Evolutionary conservation across 1,284 basidiomycete genomes (phyloP).

Genomic region (Ganoderma lucidum): DNA sequence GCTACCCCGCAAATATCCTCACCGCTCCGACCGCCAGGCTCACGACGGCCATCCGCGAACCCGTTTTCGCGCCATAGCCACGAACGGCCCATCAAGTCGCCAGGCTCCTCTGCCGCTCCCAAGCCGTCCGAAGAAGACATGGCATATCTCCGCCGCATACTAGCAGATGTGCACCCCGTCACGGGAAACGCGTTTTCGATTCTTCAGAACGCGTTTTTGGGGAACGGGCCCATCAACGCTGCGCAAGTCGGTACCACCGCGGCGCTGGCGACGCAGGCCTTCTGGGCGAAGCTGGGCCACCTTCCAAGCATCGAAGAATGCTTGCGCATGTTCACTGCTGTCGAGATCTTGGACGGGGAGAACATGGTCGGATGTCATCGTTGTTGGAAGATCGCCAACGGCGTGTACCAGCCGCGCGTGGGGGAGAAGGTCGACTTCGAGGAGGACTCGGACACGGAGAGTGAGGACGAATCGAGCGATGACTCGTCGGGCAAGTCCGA

Average conservation of each 20-base stretch:
- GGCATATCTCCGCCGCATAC: conserved; percentile 68
- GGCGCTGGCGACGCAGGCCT: conserved; percentile 41
- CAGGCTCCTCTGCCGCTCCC: conserved; percentile 52
- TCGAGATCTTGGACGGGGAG: conserved; percentile 92
- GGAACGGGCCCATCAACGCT: conserved; percentile 12
- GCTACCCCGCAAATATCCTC: conserved; percentile 18
- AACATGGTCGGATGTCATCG: conserved; percentile 93
- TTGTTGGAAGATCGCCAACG: conserved; percentile 91
- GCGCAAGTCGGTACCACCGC: conserved; percentile 27
- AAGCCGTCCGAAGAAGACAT: conserved; percentile 63
- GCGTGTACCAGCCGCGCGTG: conserved; percentile 52
- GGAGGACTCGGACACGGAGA: conserved; percentile 45
- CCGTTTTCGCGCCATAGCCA: conserved; percentile 28
- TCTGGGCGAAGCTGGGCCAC: conserved; percentile 60
- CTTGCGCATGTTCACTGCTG: conserved; percentile 86
- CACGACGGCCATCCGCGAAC: conserved; percentile 25
- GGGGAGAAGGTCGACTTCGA: conserved; percentile 44
- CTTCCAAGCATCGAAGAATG: conserved; percentile 75
- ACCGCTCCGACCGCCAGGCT: conserved; percentile 18
- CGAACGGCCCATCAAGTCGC: conserved; percentile 17
- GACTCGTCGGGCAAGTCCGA: conserved; percentile 22
- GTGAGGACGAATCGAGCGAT: conserved; percentile 30
- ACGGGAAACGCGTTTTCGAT: conserved; percentile 52
- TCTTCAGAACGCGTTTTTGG: conserved; percentile 45
- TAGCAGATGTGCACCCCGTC: conserved; percentile 62